Base-by-base conservation (phyloP, 2,329 filamentous ascomycete genomes). In the Aspergillus novoparasiticus region DNA sequence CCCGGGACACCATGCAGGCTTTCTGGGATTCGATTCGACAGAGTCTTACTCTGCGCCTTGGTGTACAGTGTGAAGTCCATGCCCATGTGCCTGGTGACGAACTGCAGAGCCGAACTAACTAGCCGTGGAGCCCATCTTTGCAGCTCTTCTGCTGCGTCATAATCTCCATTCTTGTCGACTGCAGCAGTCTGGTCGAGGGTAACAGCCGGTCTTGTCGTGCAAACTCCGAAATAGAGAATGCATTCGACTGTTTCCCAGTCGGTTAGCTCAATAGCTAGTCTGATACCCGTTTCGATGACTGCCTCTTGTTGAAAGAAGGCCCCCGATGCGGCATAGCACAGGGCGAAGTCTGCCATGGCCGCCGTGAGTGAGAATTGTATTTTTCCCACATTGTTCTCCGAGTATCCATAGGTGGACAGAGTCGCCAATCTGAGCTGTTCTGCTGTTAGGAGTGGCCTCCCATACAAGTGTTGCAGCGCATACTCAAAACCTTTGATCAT, bases 311-410 rank as follows among this genome's bases (percentile, higher is more conserved):
- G 66, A 21, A 78, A 66, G 58, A 78, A 78, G 0, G 72, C 71
- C 0, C 75, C 76, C 0, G 69, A 69, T 2, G 68, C 62, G 19
- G 70, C 72, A 60, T 78, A 78, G 59, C 71, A 75, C 8, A 77
- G 43, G 16, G 71, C 69, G 36, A 78, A 68, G 32, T 75, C 72
- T 23, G 71, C 66, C 61, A 68, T 68, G 12, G 69, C 68, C 14
- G 54, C 62, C 23, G 62, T 68, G 32, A 71, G 41, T 10, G 64
- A 61, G 26, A 68, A 68, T 2, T 59, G 58, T 2, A 60, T 34
- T 14, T 36, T 55, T 2, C 36, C 53, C 30, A 45, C 23, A 21
- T 28, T 60, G 16, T 66, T 58, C 16, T 59, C 46, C 11, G 55
- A 55, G 34, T 69, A 70, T 3, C 64, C 67, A 2, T 70, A 48